A percentile compares a stretch with the other conserved stretches of the same genome.
Evolutionary conservation across 2,329 filamentous ascomycete species (phyloP).

Genomic region (Fusarium penzigii): DNA sequence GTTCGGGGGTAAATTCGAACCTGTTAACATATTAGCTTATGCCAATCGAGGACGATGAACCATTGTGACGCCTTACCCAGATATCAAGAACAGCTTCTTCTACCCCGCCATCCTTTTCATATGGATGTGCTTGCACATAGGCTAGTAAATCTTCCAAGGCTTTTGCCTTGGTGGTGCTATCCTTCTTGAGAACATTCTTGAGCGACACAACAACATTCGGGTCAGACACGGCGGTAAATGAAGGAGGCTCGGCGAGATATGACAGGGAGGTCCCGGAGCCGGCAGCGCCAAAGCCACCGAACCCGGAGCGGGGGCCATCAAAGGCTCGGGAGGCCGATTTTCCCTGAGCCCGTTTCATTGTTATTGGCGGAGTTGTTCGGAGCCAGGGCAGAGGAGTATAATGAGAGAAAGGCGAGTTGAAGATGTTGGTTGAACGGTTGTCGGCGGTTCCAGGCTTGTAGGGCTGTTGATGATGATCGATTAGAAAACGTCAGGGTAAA

Average conservation of each 20-base stretch:
- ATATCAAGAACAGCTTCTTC: constrained; percentile 85
- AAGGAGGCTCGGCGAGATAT: constrained; percentile 83
- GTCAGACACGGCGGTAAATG: constrained; percentile 75
- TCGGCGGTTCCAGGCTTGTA: constrained; percentile 11
- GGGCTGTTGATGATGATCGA: constrained; percentile 25
- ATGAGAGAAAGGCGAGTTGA: constrained; percentile 5
- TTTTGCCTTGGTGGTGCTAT: constrained; percentile 87
- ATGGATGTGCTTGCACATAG: constrained; percentile 58
- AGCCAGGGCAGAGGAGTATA: constrained; percentile 3
- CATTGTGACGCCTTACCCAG: constrained; percentile 61
- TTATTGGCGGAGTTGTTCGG: constrained; percentile 1
- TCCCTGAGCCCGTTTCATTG: constrained; percentile 33
- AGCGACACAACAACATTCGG: constrained; percentile 85
- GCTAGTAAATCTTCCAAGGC: constrained; percentile 81
- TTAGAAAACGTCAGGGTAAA: constrained; percentile 21
- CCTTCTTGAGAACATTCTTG: constrained; percentile 91
- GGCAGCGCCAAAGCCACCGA: constrained; percentile 35
- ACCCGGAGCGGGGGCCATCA: constrained; percentile 27
- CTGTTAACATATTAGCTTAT: constrained; percentile 45
- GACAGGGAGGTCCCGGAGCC: constrained; percentile 62
- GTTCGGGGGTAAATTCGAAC: constrained; percentile 82
- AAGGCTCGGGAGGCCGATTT: constrained; percentile 28
- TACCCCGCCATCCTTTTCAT: constrained; percentile 58
- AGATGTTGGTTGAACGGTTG: constrained; percentile 15
- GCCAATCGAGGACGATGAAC: neutral